Percentiles rank a stretch among this genome's conserved stretches.
These are phyloP conservation scores for Magnusiomyces clavatus DNA, from an alignment of 1,139 yeast genomes.

Conservation along the genomic window DNA sequence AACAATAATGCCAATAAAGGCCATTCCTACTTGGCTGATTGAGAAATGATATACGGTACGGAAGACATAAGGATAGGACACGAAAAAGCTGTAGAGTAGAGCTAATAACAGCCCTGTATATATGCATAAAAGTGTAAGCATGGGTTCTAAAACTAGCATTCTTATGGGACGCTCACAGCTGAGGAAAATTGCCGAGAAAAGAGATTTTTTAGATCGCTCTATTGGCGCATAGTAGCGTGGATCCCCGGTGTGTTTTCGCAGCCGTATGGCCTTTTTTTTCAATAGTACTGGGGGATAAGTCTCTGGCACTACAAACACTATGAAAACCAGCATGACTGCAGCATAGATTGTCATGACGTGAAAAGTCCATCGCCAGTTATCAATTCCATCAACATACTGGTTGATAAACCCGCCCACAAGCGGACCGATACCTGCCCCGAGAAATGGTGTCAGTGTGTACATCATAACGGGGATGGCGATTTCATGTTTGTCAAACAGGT, in stretches of 20 bases:
- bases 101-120: constrained; percentile 85
- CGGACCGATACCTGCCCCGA: constrained; percentile 75
- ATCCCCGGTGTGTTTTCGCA: constrained; percentile 44
- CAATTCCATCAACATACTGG: constrained; percentile 31
- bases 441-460: constrained; percentile 59
- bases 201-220: constrained; percentile 47
- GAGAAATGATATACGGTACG: neutral
- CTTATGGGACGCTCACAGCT: constrained; percentile 61
- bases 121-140: constrained; percentile 55
- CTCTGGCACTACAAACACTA: constrained; percentile 38
- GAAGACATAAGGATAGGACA: constrained; percentile 74
- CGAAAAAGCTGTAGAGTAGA: constrained; percentile 64
- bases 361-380: constrained; percentile 54
- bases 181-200: constrained; percentile 45
- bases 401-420: constrained; percentile 34
- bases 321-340: constrained; percentile 30
- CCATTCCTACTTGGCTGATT: constrained; percentile 47
- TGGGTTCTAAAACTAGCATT: constrained; percentile 68
- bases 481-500: constrained; percentile 49
- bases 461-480: constrained; percentile 64
- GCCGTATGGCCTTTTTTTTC: constrained; percentile 37
- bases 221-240: constrained; percentile 87
- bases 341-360: constrained; percentile 49
- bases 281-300: constrained; percentile 42
- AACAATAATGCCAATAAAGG: constrained; percentile 41